Evolutionary conservation across 176 grass and related monocot genomes (phyloP).

Genomic region (Alopecurus myosuroides): DNA sequence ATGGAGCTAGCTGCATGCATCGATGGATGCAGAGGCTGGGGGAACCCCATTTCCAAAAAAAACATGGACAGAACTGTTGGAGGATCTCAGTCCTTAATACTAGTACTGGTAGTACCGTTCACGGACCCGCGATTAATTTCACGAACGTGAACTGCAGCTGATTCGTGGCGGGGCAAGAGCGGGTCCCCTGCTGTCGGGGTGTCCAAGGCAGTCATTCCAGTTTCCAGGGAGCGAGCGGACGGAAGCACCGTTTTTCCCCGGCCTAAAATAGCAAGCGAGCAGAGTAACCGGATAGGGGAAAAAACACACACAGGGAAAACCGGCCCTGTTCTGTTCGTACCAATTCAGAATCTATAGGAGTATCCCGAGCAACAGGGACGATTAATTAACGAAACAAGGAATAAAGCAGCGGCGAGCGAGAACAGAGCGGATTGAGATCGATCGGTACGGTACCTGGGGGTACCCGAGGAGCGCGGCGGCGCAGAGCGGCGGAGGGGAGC

Average conservation of each 20-base stretch:
- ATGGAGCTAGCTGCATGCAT: too few relatives aligned
- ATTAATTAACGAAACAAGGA: not conserved
- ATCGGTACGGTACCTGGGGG: not conserved
- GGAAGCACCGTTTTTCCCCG: not conserved
- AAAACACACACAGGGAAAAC: not conserved
- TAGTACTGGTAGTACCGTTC: not conserved
- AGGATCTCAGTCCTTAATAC: not conserved
- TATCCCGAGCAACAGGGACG: not conserved
- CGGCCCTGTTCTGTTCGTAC: too few relatives aligned
- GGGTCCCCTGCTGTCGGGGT: not conserved
- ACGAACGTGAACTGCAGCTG: conserved; percentile 1
- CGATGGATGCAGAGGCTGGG: too few relatives aligned
- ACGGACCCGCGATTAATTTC: not conserved
- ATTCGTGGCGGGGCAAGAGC: not conserved
- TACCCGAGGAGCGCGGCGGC: conserved; percentile 26
- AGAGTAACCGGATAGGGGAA: not conserved
- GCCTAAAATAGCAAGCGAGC: not conserved
- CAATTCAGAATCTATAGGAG: not conserved
- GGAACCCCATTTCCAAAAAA: too few relatives aligned
- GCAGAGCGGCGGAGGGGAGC: conserved; percentile 22
- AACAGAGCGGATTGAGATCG: not conserved
- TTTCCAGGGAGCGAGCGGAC: too few relatives aligned
- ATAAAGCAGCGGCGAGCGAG: not conserved
- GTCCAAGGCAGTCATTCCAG: not conserved
- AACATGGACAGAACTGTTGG: too few relatives aligned